These are phyloP conservation scores for Lycium ferocissimum DNA, from an alignment of 257 asterid genomes.

Conservation along the genomic window DNA sequence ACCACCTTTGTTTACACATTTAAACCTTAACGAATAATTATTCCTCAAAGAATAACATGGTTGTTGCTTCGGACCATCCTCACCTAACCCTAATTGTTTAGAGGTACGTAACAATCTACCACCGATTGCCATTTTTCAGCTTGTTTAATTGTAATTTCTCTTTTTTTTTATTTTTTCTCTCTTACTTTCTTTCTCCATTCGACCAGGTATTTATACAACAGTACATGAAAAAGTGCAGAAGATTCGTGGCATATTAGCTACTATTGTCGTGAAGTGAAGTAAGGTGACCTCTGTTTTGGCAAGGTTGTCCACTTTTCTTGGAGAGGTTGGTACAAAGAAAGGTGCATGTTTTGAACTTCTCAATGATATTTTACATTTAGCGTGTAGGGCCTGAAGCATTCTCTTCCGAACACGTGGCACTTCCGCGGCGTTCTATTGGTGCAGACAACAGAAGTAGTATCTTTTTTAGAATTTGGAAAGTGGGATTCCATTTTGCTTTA, in stretches of 20 bases:
- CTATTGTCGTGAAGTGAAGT: slow-evolving; percentile 37
- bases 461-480: not conserved
- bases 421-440: slow-evolving; percentile 38
- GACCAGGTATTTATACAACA: slow-evolving; percentile 10
- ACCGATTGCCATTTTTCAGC: slow-evolving; percentile 54
- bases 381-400: slow-evolving; percentile 42
- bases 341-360: slow-evolving; percentile 29
- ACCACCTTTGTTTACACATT: slow-evolving; percentile 43
- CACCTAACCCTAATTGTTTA: slow-evolving; percentile 37
- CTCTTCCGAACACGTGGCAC: slow-evolving; percentile 45
- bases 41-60: slow-evolving; percentile 27
- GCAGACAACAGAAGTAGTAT: not conserved
- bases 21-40: slow-evolving; percentile 31
- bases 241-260: slow-evolving; percentile 66
- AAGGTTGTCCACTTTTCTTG: slow-evolving; percentile 48
- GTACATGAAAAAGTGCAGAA: slow-evolving; percentile 42
- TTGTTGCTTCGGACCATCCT: not conserved
- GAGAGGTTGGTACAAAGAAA: slow-evolving; percentile 29
- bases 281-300: slow-evolving; percentile 25
- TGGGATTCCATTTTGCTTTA: not conserved
- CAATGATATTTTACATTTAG: slow-evolving; percentile 13
- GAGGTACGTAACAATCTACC: slow-evolving; percentile 51
- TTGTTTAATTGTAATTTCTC: not conserved
- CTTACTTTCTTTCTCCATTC: not conserved
- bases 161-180: not conserved